Base-by-base conservation (phyloP, 495 filamentous ascomycete species). In the Penicillium bovifimosum region DNA sequence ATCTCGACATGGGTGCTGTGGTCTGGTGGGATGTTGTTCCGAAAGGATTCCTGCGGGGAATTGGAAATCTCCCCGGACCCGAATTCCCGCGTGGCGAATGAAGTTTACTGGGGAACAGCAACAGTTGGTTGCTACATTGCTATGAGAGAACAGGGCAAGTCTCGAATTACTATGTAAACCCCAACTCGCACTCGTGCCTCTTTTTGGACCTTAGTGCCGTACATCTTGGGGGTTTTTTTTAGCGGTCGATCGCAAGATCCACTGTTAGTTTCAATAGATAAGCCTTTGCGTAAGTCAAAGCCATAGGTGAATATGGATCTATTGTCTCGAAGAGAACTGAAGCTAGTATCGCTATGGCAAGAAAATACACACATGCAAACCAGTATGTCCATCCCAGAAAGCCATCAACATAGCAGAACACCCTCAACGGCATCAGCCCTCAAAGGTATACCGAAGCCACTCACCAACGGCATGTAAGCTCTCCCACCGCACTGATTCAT, bases 401-500 rank as follows among this genome's bases (percentile, higher is more conserved):
- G 41, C 46, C 46, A 48, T 47, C 45, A 35, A 51, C 13, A 54
- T 52, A 50, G 20, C 38, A 41, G 13, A n/a, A 41, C 17, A 41
- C 33, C 27, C 48, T n/a, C 40, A 38, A 52, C 11, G n/a, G 20
- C 20, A 50, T 69, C 55, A 76, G 28, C 64, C 59, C 43, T 90
- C 85, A 70, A 91, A 90, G 71, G 85, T 90, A 70, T 96, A 96
- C 66, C 90, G 84, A 63, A 96, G 73, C 90, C 90, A 96, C 57
- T 91, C 90, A 1, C 90, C 91, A 41, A 99, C 85, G 9, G 95
- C 91, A 47, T 86, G 84, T 70, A 99, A 75, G 61, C 88, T 92
- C 76, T 99, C 95, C 89, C 91, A 97, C 61, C 95, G 79, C 11
- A 97, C 89, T 52, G 84, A 80, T 71, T 96, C 91, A 63, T 97